These are phyloP conservation scores for Chalciporus sp. DNA, from an alignment of 1,284 basidiomycete genomes.

Conservation along the genomic window DNA sequence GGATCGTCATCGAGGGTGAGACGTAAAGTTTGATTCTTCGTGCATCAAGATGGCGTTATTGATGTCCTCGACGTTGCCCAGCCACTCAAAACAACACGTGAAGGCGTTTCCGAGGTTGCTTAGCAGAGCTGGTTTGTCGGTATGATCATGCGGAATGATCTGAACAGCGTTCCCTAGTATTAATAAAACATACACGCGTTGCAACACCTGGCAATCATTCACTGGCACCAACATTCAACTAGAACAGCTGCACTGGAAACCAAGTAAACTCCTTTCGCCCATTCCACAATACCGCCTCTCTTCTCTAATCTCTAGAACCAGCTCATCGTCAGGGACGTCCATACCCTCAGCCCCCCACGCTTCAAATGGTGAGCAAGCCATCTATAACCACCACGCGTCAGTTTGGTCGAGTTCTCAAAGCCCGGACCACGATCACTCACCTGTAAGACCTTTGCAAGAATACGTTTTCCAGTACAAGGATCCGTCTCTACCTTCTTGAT, in stretches of 20 bases:
- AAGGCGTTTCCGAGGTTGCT: neutral
- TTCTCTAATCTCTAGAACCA: constrained; percentile 65
- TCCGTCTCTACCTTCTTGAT: constrained; percentile 70
- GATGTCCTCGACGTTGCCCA: neutral
- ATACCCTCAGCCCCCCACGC: constrained; percentile 74
- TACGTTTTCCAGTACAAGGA: constrained; percentile 54
- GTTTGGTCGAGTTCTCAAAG: neutral
- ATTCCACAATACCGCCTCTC: constrained; percentile 79
- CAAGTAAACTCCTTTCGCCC: constrained; percentile 75
- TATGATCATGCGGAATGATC: neutral
- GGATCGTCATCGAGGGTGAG: neutral
- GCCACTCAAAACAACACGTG: neutral
- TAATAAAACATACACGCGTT: too few relatives aligned
- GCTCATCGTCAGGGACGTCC: constrained; percentile 39
- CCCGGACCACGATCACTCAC: constrained; percentile 40
- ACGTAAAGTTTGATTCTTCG: neutral
- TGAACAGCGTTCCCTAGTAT: neutral
- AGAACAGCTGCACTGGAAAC: constrained; percentile 93
- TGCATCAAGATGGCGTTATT: neutral
- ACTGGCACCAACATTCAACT: constrained; percentile 55
- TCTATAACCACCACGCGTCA: constrained; percentile 43
- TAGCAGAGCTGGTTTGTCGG: neutral
- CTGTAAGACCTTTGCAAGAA: constrained; percentile 76
- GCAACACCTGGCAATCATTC: too few relatives aligned
- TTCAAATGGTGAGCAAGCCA: constrained; percentile 81